Evolutionary conservation across 495 filamentous ascomycete species (phyloP), one percentile per base, ranked within the genome.

Genomic region (Pseudoneurospora amorphoporcata): DNA sequence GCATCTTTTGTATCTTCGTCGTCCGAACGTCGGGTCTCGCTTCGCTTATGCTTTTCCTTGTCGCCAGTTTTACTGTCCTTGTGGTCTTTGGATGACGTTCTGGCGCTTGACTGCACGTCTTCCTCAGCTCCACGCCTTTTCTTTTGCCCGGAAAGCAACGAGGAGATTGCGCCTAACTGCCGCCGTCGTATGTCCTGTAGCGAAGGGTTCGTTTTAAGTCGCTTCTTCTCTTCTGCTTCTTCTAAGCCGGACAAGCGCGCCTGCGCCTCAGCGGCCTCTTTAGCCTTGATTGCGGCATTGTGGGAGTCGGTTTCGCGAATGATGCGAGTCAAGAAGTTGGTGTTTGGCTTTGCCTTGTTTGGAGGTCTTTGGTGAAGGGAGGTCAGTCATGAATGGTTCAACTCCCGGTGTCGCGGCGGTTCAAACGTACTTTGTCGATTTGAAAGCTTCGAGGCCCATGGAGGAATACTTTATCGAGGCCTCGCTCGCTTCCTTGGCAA

Each of bases 291-390:
- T 7, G 94, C 92, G 14, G 92, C 88, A 87, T 99, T 99, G 81
- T 99, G 95, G 70, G 75, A 92, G 73, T 95, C 92, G 2, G 93
- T 95, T 72, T 96, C 91, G 72, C 90, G 91, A 75, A 99, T 92
- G 70, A 98, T 92, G 74, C 95, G 92, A 37, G 90, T 88, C 14
- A 99, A 84, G 75, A 98, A 98, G 58, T 92, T 86, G 0, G 92
- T 97, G 76, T 99, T 98, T 16, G 95, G 93, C 76, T 94, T 97
- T 3, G 93, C 93, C 70, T 93, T 92, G 76, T 88, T 88, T 37
- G 85, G 80, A 29, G 89, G 83, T 68, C 85, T 86, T 70, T 68
- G 61, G 71, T 58, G 69, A 70, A 47, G 40, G 71, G 32, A 43
- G 4, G 35, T 69, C 68, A 39, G 40, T 41, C 14, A 53, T 73